Percentiles rank a stretch among this genome's conserved stretches.
Evolutionary conservation across 352 stramenopile genomes (phyloP).

Genomic region (Globisporangium radiosum): DNA sequence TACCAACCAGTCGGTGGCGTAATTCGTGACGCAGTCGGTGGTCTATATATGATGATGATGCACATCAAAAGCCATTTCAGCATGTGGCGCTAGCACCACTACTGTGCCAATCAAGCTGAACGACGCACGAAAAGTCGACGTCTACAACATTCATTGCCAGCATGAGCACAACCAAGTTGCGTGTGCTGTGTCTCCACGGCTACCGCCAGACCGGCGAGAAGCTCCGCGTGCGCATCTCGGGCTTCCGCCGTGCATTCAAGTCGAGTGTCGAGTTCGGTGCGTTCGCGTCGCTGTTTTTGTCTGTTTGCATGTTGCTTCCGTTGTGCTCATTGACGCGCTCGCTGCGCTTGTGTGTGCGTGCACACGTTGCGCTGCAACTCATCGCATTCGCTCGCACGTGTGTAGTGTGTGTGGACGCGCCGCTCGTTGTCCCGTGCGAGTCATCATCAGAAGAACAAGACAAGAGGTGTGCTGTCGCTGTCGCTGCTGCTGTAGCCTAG

Average conservation of each 20-base stretch:
- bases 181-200: constrained; percentile 78
- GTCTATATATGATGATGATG: too few species aligned
- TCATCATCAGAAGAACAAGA: constrained; percentile 28
- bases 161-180: constrained; percentile 35
- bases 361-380: not conserved
- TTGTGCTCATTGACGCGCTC: too few species aligned
- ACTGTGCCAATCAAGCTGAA: too few species aligned
- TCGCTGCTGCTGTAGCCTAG: not conserved
- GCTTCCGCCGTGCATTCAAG: constrained; percentile 67
- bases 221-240: constrained; percentile 63
- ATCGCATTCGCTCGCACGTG: not conserved
- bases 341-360: not conserved
- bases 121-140: not conserved
- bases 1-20: too few species aligned
- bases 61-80: too few species aligned
- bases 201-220: constrained; percentile 75
- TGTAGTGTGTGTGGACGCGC: constrained; percentile 73
- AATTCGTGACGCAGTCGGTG: too few species aligned
- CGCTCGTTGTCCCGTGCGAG: constrained; percentile 63
- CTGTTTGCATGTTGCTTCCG: too few species aligned
- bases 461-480: constrained; percentile 4
- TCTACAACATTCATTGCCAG: not conserved
- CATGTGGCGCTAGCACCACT: too few species aligned
- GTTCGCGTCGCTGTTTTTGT: constrained; percentile 3
- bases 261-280: constrained; percentile 75